phyloP scores from a whole-genome alignment of 192 early-diverging fungal genomes.

The Coemansia sp. region DNA sequence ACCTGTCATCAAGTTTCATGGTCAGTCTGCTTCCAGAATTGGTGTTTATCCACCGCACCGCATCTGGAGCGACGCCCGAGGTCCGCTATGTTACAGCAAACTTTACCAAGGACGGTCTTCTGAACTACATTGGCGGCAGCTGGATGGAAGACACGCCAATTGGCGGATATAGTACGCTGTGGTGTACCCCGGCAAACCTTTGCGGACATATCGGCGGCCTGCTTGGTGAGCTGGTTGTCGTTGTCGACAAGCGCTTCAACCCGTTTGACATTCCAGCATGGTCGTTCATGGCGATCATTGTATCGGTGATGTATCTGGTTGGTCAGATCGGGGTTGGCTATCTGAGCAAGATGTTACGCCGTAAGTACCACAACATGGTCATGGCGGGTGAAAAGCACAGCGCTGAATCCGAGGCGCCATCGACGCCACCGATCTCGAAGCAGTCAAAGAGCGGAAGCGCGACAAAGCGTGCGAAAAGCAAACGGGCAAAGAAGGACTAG shows the following conservation, averaged over 20 bases:
- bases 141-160: conserved; percentile 31
- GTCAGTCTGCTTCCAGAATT: conserved; percentile 44
- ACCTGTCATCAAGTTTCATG: conserved; percentile 53
- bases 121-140: conserved; percentile 42
- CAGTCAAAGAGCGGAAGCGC: conserved; percentile 18
- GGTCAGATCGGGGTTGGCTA: conserved; percentile 33
- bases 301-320: conserved; percentile 39
- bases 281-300: conserved; percentile 47
- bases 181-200: conserved; percentile 51
- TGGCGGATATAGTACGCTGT: conserved; percentile 41
- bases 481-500: conserved; percentile 31
- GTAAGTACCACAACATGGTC: conserved; percentile 28
- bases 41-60: conserved; percentile 33
- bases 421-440: conserved; percentile 9
- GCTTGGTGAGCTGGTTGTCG: conserved; percentile 38
- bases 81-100: conserved; percentile 40
- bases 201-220: conserved; percentile 52
- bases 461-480: conserved; percentile 37
- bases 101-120: conserved; percentile 30
- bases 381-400: conserved; percentile 13
- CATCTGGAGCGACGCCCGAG: conserved; percentile 27
- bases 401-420: conserved; percentile 7
- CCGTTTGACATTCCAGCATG: conserved; percentile 47
- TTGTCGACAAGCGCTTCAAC: conserved; percentile 32
- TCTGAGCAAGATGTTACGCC: conserved; percentile 20